A percentile compares a stretch with the other conserved stretches of the same genome.
Conservation (phyloP, 2,329 filamentous ascomycete genomes). For the Cercospora brassicicola region DNA sequence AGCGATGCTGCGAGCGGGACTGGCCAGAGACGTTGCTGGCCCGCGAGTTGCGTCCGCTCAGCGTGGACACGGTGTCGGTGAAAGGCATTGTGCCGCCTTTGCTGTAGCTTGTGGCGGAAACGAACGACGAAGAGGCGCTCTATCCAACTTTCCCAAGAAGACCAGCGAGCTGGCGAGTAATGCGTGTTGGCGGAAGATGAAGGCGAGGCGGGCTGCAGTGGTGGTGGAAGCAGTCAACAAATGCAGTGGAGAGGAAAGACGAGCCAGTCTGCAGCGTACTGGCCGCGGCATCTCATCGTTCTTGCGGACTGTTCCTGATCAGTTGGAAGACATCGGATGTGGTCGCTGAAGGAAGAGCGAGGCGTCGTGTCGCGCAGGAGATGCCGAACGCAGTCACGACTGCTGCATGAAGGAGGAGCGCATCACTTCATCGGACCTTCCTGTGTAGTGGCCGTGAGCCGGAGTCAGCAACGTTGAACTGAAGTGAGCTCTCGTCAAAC, state of each 20-base stretch:
- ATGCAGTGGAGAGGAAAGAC: background rate
- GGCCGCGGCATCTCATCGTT: conserved; percentile 5
- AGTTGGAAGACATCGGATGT: background rate
- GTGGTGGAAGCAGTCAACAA: conserved; percentile 5
- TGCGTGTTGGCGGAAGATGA: conserved; percentile 24
- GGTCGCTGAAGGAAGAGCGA: background rate
- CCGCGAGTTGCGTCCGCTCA: conserved; percentile 50
- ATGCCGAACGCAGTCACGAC: background rate
- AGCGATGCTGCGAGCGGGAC: conserved; percentile 32
- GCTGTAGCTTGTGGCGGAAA: conserved; percentile 23
- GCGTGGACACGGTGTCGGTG: conserved; percentile 46
- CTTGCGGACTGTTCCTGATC: conserved; percentile 1
- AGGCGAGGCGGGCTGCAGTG: conserved; percentile 14
- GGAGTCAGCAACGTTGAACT: background rate
- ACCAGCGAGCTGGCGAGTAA: conserved; percentile 29
- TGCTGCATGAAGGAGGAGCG: background rate
- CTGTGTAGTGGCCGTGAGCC: background rate
- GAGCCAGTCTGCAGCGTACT: conserved; percentile 8
- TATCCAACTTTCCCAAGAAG: conserved; percentile 36
- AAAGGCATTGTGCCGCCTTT: conserved; percentile 47
- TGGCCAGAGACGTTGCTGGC: conserved; percentile 48
- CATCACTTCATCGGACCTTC: background rate
- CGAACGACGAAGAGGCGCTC: conserved; percentile 30
- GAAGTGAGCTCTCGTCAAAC: background rate
- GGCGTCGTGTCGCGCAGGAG: background rate